Evolutionary conservation across 352 stramenopile genomes (phyloP).

Genomic region (Globisporangium lucens): DNA sequence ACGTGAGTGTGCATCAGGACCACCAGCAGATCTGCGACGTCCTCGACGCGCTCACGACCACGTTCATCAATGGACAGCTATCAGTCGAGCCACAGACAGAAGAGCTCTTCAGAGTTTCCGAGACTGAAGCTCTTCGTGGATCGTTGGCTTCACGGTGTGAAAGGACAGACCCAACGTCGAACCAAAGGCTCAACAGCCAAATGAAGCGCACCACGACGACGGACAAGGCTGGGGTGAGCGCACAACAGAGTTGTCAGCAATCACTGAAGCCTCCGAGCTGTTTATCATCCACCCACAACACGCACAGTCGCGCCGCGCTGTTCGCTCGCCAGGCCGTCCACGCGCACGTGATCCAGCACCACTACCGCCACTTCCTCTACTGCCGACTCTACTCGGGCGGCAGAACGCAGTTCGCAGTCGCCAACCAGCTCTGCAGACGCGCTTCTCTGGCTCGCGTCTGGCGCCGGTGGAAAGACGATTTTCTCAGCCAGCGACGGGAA

Average conservation of each 20-base stretch:
- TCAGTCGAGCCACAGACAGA: not conserved
- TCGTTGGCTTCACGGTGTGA: not conserved
- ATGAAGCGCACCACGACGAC: too few relatives aligned
- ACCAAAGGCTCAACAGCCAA: not conserved
- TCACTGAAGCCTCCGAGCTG: not conserved
- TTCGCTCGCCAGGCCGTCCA: conserved; percentile 23
- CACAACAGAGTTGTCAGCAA: not conserved
- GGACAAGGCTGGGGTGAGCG: too few relatives aligned
- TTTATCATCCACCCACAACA: not conserved
- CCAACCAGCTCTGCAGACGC: conserved; percentile 12
- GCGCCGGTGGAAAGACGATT: not conserved
- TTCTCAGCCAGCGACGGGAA: not conserved
- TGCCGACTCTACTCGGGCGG: conserved; percentile 7
- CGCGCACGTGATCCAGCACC: conserved; percentile 24
- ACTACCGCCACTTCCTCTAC: conserved; percentile 25
- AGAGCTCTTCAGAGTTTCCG: too few relatives aligned
- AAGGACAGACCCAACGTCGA: not conserved
- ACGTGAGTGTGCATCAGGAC: not conserved
- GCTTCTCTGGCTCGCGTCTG: not conserved
- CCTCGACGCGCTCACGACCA: conserved; percentile 4
- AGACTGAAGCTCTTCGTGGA: not conserved
- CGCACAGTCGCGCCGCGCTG: conserved; percentile 15
- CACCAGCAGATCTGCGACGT: not conserved
- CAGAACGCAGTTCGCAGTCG: conserved; percentile 19
- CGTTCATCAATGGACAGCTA: not conserved